phyloP scores from a whole-genome alignment of 2,329 filamentous ascomycete genomes.

The Alternaria brassicae region DNA sequence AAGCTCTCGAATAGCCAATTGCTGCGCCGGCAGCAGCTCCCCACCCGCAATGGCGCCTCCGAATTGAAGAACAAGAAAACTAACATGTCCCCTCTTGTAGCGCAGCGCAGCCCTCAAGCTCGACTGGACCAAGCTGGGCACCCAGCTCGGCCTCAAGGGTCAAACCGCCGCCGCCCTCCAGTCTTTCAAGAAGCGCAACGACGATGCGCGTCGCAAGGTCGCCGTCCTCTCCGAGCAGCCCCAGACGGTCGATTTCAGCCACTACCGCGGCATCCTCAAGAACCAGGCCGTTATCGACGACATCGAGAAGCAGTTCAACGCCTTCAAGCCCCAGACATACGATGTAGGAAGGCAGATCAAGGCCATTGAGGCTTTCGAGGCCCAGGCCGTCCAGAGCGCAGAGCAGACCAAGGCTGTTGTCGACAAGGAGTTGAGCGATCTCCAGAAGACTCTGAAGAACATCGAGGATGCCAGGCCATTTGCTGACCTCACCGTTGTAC shows the following conservation, averaged over 20 bases:
- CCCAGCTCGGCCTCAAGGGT: conserved; percentile 93
- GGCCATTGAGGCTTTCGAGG: conserved; percentile 97
- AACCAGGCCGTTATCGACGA: conserved; percentile 95
- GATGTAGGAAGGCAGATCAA: conserved; percentile 94
- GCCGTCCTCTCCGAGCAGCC: conserved; percentile 82
- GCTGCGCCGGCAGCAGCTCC: conserved; percentile 36
- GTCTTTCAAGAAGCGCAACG: conserved; percentile 99
- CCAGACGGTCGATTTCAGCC: conserved; percentile 86
- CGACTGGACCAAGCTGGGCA: conserved; percentile 96
- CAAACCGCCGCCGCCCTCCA: conserved; percentile 90
- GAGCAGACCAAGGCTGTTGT: conserved; percentile 97
- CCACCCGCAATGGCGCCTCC: conserved; percentile 38
- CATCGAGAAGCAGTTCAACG: conserved; percentile 93
- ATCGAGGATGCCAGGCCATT: conserved; percentile 96
- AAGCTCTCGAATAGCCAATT: conserved; percentile 41
- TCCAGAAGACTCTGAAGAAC: conserved; percentile 94
- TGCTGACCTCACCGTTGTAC: conserved; percentile 95
- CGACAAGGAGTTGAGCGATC: conserved; percentile 90
- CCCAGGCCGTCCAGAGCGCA: conserved; percentile 94
- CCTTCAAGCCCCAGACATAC: conserved; percentile 92
- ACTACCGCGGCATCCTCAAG: conserved; percentile 92
- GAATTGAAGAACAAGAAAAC: conserved; percentile 34
- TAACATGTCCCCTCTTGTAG: conserved; percentile 60
- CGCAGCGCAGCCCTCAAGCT: conserved; percentile 98
- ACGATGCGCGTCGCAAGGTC: conserved; percentile 95